phyloP scores from a whole-genome alignment of 345 rosid species.

The Populus davidiana region DNA sequence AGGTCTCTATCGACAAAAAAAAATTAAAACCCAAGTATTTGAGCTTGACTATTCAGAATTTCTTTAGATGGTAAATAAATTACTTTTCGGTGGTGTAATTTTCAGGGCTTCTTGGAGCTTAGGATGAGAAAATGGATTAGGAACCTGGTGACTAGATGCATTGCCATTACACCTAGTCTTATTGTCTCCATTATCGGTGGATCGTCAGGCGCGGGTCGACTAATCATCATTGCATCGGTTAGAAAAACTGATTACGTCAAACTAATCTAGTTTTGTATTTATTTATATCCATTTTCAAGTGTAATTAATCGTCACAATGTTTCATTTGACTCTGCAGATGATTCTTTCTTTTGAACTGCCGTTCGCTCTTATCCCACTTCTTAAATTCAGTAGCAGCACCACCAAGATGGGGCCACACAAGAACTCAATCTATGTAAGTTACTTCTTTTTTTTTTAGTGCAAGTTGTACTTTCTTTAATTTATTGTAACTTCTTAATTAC shows the following conservation, averaged over 20 bases:
- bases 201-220: slow-evolving; percentile 49
- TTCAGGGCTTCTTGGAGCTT: slow-evolving; percentile 62
- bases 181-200: slow-evolving; percentile 57
- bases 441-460: no score
- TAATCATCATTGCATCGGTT: slow-evolving; percentile 68
- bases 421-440: slow-evolving; percentile 52
- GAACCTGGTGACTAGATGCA: slow-evolving; percentile 54
- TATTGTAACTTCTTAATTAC: no score
- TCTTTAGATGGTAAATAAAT: neutral
- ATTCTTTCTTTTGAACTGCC: slow-evolving; percentile 73
- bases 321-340: slow-evolving; percentile 39
- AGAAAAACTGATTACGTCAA: neutral
- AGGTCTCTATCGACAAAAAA: slow-evolving; percentile 23
- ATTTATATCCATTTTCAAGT: neutral
- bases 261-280: neutral
- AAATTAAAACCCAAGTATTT: no score
- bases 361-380: slow-evolving; percentile 67
- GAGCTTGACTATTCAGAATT: neutral
- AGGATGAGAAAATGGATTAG: slow-evolving; percentile 56
- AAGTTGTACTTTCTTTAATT: no score
- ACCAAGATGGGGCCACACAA: slow-evolving; percentile 72
- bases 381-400: slow-evolving; percentile 61
- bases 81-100: neutral
- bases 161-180: slow-evolving; percentile 65
- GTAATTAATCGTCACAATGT: neutral